Evolutionary conservation across 257 asterid genomes (phyloP), one percentile per base, ranked within the genome.

Genomic region (Penstemon barbatus): DNA sequence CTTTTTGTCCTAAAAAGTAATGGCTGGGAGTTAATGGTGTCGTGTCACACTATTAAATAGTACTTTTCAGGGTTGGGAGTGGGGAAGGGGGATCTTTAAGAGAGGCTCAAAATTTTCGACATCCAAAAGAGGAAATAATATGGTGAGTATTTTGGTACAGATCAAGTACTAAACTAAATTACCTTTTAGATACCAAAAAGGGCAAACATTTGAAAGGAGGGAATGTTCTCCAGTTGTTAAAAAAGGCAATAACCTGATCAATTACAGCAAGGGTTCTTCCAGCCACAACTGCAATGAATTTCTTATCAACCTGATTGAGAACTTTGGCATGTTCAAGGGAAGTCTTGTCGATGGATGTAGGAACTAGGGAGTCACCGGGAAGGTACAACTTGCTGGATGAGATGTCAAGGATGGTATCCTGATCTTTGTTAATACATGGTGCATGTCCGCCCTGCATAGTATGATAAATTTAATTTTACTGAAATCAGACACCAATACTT

Each of bases 271-370:
- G 97, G 53, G 82, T 85, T 65, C 74, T 78, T 73, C 92, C 84
- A 7, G 94, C 96, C 74, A 90, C 90, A 52, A 90, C 84, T 11
- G 96, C 92, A 78, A 93, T 93, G 84, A 84, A 93, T 83, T 93
- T 93, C 87, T 89, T 90, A 77, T 93, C 97, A 69, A 93, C 96
- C 82, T 90, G 99, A 69, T 71, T 83, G 69, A 93, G 99, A 83
- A 93, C 95, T 77, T 79, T 81, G 74, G 96, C 95, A 74, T 79
- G 73, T 71, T 82, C 85, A 75, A 93, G 87, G 80, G 84, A 85
- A 51, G 74, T 82, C 85, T 84, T 86, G 77, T 80, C 91, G 54
- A 93, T 88, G 71, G 86, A 84, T 74, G 80, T 81, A 63, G 99
- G 97, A 78, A 89, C 78, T 78, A 93, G 65, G 65, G 87, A 79